A percentile compares a stretch with the other conserved stretches of the same genome.
phyloP scores from a whole-genome alignment of 202 grass and related monocot species.

The Digitaria exilis region DNA sequence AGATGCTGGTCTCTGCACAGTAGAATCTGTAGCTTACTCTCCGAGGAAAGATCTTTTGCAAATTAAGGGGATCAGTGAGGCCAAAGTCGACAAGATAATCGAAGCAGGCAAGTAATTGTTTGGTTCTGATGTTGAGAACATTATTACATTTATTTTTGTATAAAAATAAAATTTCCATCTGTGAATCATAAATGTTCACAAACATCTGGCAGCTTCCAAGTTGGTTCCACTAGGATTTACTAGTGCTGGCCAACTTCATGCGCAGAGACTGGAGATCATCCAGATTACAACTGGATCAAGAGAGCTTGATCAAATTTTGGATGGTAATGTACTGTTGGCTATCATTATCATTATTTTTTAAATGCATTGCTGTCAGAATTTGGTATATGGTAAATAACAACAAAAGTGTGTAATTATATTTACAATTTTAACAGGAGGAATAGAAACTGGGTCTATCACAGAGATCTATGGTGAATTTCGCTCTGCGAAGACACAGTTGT shows the following conservation, averaged over 20 bases:
- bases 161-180: not conserved
- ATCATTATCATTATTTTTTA: not conserved
- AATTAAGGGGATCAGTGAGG: conserved; percentile 98
- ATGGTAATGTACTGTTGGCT: conserved; percentile 49
- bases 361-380: not conserved
- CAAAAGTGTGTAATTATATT: not conserved
- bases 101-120: conserved; percentile 68
- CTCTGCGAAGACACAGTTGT: conserved; percentile 87
- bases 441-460: conserved; percentile 96
- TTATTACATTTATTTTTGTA: not conserved
- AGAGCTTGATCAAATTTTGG: conserved; percentile 93
- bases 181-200: conserved; percentile 6
- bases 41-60: conserved; percentile 95
- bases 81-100: conserved; percentile 96
- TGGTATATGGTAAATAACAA: not conserved
- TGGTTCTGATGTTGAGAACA: not conserved
- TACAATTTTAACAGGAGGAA: conserved; percentile 58
- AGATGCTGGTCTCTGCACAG: conserved; percentile 92
- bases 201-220: conserved; percentile 72
- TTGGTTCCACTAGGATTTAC: conserved; percentile 93
- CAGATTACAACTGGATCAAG: conserved; percentile 91
- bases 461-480: conserved; percentile 95
- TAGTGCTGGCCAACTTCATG: conserved; percentile 86
- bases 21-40: conserved; percentile 79
- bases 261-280: conserved; percentile 91